phyloP scores from a whole-genome alignment of 257 asterid genomes.

The Cruciata laevipes region DNA sequence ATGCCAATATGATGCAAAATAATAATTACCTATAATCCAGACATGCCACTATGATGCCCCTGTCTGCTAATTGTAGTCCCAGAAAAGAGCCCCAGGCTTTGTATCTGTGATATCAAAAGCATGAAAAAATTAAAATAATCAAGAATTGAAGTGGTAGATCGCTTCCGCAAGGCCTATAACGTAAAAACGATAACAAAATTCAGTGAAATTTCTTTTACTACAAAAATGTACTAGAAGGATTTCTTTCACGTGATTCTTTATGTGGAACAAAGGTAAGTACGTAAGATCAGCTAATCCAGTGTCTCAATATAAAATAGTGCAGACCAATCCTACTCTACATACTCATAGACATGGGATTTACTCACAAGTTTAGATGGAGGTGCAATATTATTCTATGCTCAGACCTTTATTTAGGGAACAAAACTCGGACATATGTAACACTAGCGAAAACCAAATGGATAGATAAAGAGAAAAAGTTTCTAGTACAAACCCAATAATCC shows the following conservation, averaged over 20 bases:
- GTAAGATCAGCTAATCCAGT: background rate
- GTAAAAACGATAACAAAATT: background rate
- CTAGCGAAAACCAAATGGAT: background rate
- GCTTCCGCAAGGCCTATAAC: background rate
- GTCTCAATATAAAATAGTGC: background rate
- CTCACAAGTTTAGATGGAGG: background rate
- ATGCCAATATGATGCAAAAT: too few relatives aligned
- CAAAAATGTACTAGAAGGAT: background rate
- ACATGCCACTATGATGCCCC: conserved; percentile 35
- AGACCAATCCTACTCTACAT: background rate
- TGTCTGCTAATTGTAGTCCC: conserved; percentile 84
- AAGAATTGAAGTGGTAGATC: conserved; percentile 7
- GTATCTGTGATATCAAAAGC: conserved; percentile 42
- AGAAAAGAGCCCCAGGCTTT: conserved; percentile 98
- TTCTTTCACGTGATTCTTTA: background rate
- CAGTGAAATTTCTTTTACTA: background rate
- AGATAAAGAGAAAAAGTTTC: conserved; percentile 7
- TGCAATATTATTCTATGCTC: background rate
- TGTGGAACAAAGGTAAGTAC: background rate
- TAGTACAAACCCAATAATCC: conserved; percentile 88
- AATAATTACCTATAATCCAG: too few relatives aligned
- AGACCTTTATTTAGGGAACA: too few relatives aligned
- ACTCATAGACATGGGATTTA: background rate
- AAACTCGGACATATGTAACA: background rate
- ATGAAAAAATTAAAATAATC: background rate